Evolutionary conservation across 1,139 yeast genomes (phyloP).

Genomic region (Debaryomyces psychrophilus): DNA sequence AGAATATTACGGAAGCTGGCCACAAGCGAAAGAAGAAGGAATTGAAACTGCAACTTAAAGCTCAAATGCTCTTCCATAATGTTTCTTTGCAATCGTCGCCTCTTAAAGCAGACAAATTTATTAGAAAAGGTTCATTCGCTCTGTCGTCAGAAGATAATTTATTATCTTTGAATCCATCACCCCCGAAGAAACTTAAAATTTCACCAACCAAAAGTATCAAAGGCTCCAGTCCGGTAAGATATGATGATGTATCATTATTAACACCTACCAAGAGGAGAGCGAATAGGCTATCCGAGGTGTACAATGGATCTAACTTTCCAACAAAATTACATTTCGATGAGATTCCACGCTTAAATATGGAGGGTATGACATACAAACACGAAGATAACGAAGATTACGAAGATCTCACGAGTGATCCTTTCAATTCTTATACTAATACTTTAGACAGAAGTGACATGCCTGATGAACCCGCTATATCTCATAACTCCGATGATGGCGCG

Average conservation of each 20-base stretch:
- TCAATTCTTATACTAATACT: not conserved
- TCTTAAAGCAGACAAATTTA: slow-evolving; percentile 2
- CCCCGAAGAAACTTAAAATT: slow-evolving; percentile 22
- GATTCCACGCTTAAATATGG: not conserved
- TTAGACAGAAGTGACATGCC: not conserved
- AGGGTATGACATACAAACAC: not conserved
- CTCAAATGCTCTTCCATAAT: slow-evolving; percentile 20
- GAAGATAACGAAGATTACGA: not conserved
- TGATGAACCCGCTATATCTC: not conserved
- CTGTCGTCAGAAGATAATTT: slow-evolving; percentile 24
- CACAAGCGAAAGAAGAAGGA: slow-evolving; percentile 17
- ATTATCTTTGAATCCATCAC: slow-evolving; percentile 36
- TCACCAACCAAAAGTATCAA: slow-evolving; percentile 13
- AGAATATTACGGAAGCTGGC: slow-evolving; percentile 11
- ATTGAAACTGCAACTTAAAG: slow-evolving; percentile 25
- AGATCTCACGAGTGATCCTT: not conserved
- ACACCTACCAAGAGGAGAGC: slow-evolving; percentile 8
- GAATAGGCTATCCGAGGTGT: not conserved
- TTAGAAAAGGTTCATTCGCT: not conserved
- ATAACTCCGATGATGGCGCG: not conserved
- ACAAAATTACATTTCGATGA: slow-evolving; percentile 3
- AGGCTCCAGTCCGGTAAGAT: slow-evolving; percentile 3
- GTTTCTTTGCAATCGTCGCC: slow-evolving; percentile 11
- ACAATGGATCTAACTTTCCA: not conserved
- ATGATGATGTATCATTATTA: not conserved